Evolutionary conservation across 2,329 filamentous ascomycete species (phyloP), one percentile per base, ranked within the genome.

Genomic region (Geosmithia morbida): DNA sequence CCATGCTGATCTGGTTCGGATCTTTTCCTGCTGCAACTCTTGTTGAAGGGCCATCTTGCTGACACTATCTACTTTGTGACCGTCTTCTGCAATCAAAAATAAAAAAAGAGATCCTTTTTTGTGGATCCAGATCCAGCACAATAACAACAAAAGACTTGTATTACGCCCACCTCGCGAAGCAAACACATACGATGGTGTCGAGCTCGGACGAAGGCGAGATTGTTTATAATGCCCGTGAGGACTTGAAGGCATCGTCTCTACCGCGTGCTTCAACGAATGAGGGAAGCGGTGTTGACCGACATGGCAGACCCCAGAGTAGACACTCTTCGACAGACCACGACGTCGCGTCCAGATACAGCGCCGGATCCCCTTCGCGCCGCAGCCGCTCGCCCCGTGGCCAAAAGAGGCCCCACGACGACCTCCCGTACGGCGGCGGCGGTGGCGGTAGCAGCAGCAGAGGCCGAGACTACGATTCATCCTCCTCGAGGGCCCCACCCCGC

Each of bases 181-280:
- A 26, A 26, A 26, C 13, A 42, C n/a, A 26, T 55, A 61, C 50
- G 48, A 66, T 66, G 64, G 53, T 63, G 56, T 69, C 68, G 57
- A 87, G 82, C 68, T 86, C 85, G 60, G 86, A 87, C 66, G 86
- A 94, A 68, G 87, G 87, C 69, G 87, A 94, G 72, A 87, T 90
- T 66, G 69, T 83, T 64, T 85, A 89, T 68, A 77, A 77, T 68
- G 74, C 75, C 67, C 75, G 72, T 73, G 63, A 63, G 61, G 62
- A 70, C 59, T 68, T 67, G 66, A 92, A 92, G 87, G 86, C 87
- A 92, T 85, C 84, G 86, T 83, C 83, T 81, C 79, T 81, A 75
- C 72, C 75, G 74, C 75, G 75, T 66, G 22, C 26, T 37, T 18
- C 33, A 7, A 37, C 33, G 37, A 69, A 77, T 75, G 79, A 81